Evolutionary conservation across 78 protist genomes (phyloP).

Genomic region (Trichosphaerium sp.): DNA sequence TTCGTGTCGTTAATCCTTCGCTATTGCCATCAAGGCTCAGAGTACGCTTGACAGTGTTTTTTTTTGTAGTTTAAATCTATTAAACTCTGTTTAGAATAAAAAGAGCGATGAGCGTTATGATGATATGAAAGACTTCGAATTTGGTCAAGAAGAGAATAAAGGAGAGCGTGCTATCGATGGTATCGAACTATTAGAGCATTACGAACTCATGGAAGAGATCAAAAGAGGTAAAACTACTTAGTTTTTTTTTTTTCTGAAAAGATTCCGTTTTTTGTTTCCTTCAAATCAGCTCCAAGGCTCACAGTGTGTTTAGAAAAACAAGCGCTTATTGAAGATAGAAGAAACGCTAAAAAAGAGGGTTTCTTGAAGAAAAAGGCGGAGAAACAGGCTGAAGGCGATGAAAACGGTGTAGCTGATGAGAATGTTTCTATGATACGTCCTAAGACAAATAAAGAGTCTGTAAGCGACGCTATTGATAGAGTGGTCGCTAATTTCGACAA

Average conservation of each 20-base stretch:
- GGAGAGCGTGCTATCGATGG: background rate
- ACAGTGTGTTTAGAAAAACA: conserved; percentile 15
- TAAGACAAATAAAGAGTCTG: too few relatives aligned
- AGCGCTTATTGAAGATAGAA: background rate
- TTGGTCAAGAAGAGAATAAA: too few relatives aligned
- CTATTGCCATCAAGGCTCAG: background rate
- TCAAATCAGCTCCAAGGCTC: conserved; percentile 5
- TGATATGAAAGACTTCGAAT: too few relatives aligned
- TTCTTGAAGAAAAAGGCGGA: background rate
- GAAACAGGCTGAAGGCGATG: conserved; percentile 8
- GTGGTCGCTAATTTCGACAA: too few relatives aligned
- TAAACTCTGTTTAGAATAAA: too few relatives aligned
- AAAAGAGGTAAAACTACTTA: too few relatives aligned
- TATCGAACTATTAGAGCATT: conserved; percentile 10
- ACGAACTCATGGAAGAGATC: conserved; percentile 11
- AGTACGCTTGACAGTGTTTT: background rate
- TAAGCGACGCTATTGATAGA: too few relatives aligned
- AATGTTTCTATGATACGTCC: too few relatives aligned
- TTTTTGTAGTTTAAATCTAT: conserved; percentile 12
- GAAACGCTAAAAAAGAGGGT: conserved; percentile 5
- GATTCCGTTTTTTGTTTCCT: background rate
- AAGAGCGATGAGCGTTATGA: too few relatives aligned
- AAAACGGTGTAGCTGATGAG: background rate
- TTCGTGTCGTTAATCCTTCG: too few relatives aligned
- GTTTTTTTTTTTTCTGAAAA: background rate